Evolutionary conservation across 352 stramenopile species (phyloP).

Genomic region (Pythium grandisporangium): DNA sequence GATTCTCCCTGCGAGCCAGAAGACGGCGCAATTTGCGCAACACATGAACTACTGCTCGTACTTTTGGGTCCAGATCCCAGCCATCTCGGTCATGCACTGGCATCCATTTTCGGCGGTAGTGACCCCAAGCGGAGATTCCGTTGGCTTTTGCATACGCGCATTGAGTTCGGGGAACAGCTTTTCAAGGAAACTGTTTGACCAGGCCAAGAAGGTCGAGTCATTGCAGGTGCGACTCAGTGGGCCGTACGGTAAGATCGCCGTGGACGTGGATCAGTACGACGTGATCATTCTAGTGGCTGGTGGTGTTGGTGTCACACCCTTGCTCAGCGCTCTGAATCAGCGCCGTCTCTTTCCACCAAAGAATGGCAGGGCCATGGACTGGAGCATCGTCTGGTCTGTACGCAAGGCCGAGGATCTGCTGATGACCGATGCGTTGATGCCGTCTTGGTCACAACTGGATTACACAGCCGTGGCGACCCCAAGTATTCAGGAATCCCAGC

Average conservation of each 20-base stretch:
- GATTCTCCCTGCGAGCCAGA: slow-evolving; percentile 32
- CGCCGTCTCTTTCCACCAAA: slow-evolving; percentile 14
- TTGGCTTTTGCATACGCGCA: slow-evolving; percentile 66
- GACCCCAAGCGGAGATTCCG: slow-evolving; percentile 53
- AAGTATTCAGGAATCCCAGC: slow-evolving; percentile 45
- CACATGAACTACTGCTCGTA: slow-evolving; percentile 55
- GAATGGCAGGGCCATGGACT: slow-evolving; percentile 23
- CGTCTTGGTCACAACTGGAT: slow-evolving; percentile 28
- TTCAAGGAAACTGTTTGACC: slow-evolving; percentile 34
- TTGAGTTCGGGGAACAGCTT: slow-evolving; percentile 65
- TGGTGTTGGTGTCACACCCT: slow-evolving; percentile 72
- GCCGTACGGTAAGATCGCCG: slow-evolving; percentile 51
- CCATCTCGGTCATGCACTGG: slow-evolving; percentile 56
- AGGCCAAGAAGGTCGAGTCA: slow-evolving; percentile 28
- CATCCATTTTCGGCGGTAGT: slow-evolving; percentile 79
- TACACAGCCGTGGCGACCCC: slow-evolving; percentile 15
- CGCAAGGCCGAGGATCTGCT: slow-evolving; percentile 50
- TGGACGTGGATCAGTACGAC: slow-evolving; percentile 61
- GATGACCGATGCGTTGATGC: slow-evolving; percentile 66
- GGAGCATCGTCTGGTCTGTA: slow-evolving; percentile 60
- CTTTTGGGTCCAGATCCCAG: slow-evolving; percentile 61
- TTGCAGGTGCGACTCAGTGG: slow-evolving; percentile 49
- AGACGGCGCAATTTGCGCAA: slow-evolving; percentile 52
- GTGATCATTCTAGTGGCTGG: slow-evolving; percentile 58
- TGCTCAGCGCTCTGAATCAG: slow-evolving; percentile 74